phyloP scores from a whole-genome alignment of 2,329 filamentous ascomycete species.

The Fusarium liriodendri region DNA sequence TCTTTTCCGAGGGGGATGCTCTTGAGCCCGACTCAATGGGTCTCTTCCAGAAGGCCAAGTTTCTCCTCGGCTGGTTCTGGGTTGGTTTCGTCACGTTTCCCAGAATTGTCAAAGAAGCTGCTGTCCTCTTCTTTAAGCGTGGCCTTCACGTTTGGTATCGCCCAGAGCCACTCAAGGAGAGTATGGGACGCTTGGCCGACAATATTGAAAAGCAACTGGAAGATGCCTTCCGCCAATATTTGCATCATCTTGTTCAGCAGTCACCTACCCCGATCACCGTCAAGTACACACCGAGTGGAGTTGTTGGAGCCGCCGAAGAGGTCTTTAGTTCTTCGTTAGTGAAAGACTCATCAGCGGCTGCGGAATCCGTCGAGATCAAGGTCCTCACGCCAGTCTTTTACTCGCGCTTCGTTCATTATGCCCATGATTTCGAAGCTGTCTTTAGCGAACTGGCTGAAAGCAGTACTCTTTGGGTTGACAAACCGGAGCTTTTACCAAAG shows the following conservation, averaged over 20 bases:
- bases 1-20: constrained; percentile 64
- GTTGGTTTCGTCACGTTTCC: constrained; percentile 74
- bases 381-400: constrained; percentile 76
- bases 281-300: constrained; percentile 65
- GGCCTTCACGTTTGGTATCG: constrained; percentile 73
- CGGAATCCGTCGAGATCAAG: constrained; percentile 63
- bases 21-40: constrained; percentile 62
- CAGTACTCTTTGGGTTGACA: constrained; percentile 67
- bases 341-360: constrained; percentile 12
- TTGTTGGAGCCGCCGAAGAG: constrained; percentile 51
- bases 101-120: constrained; percentile 72
- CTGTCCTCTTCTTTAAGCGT: constrained; percentile 64
- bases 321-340: constrained; percentile 51
- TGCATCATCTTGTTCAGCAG: constrained; percentile 61
- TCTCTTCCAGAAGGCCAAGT: constrained; percentile 54
- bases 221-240: constrained; percentile 58
- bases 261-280: constrained; percentile 59
- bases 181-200: constrained; percentile 65
- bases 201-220: constrained; percentile 61
- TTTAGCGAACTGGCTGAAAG: constrained; percentile 70
- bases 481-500: constrained; percentile 62
- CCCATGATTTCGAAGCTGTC: constrained; percentile 70
- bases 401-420: constrained; percentile 71
- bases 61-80: constrained; percentile 73
- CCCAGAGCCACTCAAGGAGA: constrained; percentile 70